A percentile compares a stretch with the other conserved stretches of the same genome.
phyloP scores from a whole-genome alignment of 2,329 filamentous ascomycete species.

The Penicillium sp. region DNA sequence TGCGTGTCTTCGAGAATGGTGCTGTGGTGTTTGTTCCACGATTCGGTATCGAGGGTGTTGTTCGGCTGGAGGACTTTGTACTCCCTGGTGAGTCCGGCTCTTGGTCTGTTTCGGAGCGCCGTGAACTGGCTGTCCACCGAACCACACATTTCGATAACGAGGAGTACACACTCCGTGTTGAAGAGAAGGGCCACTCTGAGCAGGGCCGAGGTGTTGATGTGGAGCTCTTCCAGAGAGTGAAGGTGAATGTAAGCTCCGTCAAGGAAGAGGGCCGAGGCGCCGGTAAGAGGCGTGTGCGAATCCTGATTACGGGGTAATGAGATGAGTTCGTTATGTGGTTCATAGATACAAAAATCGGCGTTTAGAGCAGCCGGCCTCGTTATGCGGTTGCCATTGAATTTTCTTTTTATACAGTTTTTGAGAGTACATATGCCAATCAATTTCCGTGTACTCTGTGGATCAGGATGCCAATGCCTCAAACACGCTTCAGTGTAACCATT shows the following conservation, averaged over 20 bases:
- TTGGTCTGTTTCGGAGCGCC: slow-evolving; percentile 36
- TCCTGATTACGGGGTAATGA: slow-evolving; percentile 43
- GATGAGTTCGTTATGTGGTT: slow-evolving; percentile 16
- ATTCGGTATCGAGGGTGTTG: slow-evolving; percentile 93
- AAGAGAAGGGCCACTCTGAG: slow-evolving; percentile 53
- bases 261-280: slow-evolving; percentile 80
- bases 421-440: neutral
- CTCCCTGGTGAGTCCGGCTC: slow-evolving; percentile 60
- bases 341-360: slow-evolving; percentile 16
- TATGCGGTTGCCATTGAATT: neutral
- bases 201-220: slow-evolving; percentile 56
- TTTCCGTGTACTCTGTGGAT: neutral
- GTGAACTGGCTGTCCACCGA: slow-evolving; percentile 53
- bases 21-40: slow-evolving; percentile 95
- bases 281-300: slow-evolving; percentile 76
- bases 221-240: slow-evolving; percentile 90
- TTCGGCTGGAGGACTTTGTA: slow-evolving; percentile 81
- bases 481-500: slow-evolving; percentile 37
- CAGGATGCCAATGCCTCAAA: slow-evolving; percentile 23
- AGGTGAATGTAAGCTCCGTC: slow-evolving; percentile 85
- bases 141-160: slow-evolving; percentile 85
- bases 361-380: slow-evolving; percentile 6
- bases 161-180: slow-evolving; percentile 73
- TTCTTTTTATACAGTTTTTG: neutral
- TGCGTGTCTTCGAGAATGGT: slow-evolving; percentile 96